Base-by-base conservation (phyloP, 768 basidiomycete genomes). In the Mycena galericulata region DNA sequence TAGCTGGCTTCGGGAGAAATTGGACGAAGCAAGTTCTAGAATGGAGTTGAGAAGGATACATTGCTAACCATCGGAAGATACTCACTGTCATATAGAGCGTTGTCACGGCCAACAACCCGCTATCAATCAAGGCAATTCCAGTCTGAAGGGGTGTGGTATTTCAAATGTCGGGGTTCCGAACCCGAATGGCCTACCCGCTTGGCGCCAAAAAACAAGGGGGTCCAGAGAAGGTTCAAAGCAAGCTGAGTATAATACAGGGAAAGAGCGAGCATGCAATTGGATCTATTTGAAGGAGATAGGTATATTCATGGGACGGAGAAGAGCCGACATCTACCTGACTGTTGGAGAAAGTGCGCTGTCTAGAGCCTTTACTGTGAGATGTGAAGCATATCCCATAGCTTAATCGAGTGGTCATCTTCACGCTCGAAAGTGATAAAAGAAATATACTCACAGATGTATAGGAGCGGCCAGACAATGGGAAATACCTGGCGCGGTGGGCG, bases 351-450 rank as follows among this genome's bases (percentile, higher is more conserved):
- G 72, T 11, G 86, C 76, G 15, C 65, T 71, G 72, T 90, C 90
- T 64, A 89, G 79, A 1, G 86, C 81, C 68, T 84, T 83, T 38
- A 87, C 86, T 4, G 89, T 86, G 29, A 92, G 74, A 75, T 91
- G 88, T 9, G 89, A 90, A 10, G 89, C 89, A 73, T 87, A 91
- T 24, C 91, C 91, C 89, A 92, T 90, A 10, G 83, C 85, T 84
- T 40, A 30, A 45, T 24, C 72, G 24, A n/a, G n/a, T n/a, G 36
- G 61, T 60, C 64, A 1, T 30, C 10, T 34, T 57, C 40, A 65
- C 50, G 47, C 5, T 51, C 57, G 17, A 67, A 67, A 53, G 67
- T 41, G 72, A 71, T 17, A 22, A 15, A 7, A 14, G 5, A 27
- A 32, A 5, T 8, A 67, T 20, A 14, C 79, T 29, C 55, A 80